Conservation (phyloP, 495 filamentous ascomycete species). For the Neurospora sp. region DNA sequence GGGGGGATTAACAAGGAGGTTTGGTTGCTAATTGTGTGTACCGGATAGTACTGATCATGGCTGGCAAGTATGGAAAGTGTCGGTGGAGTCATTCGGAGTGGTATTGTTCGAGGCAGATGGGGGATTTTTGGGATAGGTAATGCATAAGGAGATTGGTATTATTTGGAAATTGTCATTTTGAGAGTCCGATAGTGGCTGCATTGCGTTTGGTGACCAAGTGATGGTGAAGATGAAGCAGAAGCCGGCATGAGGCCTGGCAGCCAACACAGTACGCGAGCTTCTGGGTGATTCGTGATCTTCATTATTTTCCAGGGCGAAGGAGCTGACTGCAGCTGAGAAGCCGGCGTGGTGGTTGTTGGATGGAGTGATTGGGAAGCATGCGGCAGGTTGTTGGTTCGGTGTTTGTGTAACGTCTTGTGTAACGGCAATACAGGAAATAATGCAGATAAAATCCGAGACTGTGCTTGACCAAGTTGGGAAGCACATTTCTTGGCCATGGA, state of each 20-base stretch:
- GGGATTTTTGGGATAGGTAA: not conserved
- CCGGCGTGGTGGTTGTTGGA: not conserved
- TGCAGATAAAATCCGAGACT: not conserved
- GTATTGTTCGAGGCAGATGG: not conserved
- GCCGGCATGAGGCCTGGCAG: not conserved
- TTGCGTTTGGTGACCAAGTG: not conserved
- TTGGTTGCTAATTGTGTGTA: too few species aligned
- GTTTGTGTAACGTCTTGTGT: not conserved
- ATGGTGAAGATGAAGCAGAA: not conserved
- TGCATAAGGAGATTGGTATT: too few species aligned
- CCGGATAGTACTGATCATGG: not conserved
- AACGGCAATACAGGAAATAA: not conserved
- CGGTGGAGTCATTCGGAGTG: not conserved
- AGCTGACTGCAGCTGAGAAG: not conserved
- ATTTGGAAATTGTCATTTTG: not conserved
- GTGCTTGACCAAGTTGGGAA: not conserved
- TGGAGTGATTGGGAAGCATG: not conserved
- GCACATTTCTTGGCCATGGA: rapidly evolving
- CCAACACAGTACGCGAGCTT: not conserved
- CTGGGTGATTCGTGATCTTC: not conserved
- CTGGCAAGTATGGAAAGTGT: not conserved
- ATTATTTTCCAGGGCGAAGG: not conserved
- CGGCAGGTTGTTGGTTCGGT: not conserved
- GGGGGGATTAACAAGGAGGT: too few species aligned
- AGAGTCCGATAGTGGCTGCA: not conserved